phyloP scores from a whole-genome alignment of 225 moss, liverwort and hornwort species.

The Ulota crispa region DNA sequence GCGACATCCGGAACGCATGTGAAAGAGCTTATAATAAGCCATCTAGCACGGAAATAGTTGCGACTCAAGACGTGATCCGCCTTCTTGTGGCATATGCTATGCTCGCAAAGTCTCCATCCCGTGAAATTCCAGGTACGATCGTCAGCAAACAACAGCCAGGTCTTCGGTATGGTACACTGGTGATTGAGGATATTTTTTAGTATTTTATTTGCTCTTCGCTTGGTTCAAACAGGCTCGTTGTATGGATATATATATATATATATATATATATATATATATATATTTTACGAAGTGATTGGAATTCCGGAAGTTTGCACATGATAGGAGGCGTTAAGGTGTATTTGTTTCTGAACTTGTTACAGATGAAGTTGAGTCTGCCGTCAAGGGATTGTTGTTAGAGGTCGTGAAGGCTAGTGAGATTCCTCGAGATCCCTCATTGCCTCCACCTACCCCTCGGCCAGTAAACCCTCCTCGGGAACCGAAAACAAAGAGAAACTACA shows the following conservation, averaged over 20 bases:
- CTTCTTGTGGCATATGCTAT: slow-evolving; percentile 77
- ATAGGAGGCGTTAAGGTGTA: not conserved
- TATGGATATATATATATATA: not conserved
- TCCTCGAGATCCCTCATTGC: slow-evolving; percentile 78
- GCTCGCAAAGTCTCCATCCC: slow-evolving; percentile 44
- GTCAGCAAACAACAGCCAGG: not conserved
- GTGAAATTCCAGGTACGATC: slow-evolving; percentile 40
- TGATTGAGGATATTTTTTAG: not conserved
- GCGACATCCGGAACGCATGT: slow-evolving; percentile 66
- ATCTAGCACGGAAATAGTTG: slow-evolving; percentile 45
- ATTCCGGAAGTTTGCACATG: not conserved
- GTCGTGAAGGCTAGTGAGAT: slow-evolving; percentile 51
- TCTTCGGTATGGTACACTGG: not conserved
- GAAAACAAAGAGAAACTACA: slow-evolving; percentile 36
- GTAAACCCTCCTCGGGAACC: slow-evolving; percentile 45
- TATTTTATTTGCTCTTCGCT: not conserved
- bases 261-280: too few species aligned
- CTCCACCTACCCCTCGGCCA: slow-evolving; percentile 46
- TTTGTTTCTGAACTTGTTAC: slow-evolving; percentile 6
- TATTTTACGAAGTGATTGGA: not conserved
- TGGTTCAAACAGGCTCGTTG: not conserved
- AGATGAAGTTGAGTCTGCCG: slow-evolving; percentile 49
- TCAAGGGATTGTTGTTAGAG: slow-evolving; percentile 60
- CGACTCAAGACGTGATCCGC: slow-evolving; percentile 77
- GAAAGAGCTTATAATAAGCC: slow-evolving; percentile 87